Percentiles rank a stretch among this genome's conserved stretches.
phyloP scores from a whole-genome alignment of 2,329 filamentous ascomycete genomes.

The Tolypocladium amazonense region DNA sequence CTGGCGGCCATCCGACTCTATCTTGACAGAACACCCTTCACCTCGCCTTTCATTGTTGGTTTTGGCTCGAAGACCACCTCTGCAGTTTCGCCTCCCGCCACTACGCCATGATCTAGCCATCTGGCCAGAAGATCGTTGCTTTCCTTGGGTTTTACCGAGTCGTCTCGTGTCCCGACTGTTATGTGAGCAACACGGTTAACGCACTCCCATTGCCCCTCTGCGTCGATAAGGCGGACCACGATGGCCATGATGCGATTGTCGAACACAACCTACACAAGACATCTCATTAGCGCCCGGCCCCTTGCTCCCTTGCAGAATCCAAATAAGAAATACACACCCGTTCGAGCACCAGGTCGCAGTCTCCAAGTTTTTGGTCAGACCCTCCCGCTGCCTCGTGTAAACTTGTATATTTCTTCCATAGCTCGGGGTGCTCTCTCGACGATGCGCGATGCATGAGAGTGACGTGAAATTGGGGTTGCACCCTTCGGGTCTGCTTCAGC shows the following conservation, averaged over 20 bases:
- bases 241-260: slow-evolving; percentile 85
- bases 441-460: slow-evolving; percentile 78
- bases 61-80: slow-evolving; percentile 41
- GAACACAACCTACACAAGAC: slow-evolving; percentile 54
- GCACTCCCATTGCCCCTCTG: slow-evolving; percentile 50
- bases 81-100: slow-evolving; percentile 28
- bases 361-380: slow-evolving; percentile 37
- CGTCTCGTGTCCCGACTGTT: slow-evolving; percentile 72
- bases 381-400: slow-evolving; percentile 36
- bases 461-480: slow-evolving; percentile 85
- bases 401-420: slow-evolving; percentile 67
- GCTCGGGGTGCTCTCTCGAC: slow-evolving; percentile 46
- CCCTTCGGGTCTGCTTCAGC: slow-evolving; percentile 59
- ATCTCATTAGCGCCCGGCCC: slow-evolving; percentile 1
- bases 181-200: slow-evolving; percentile 76
- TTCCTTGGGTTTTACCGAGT: slow-evolving; percentile 78
- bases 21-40: slow-evolving; percentile 37
- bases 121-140: slow-evolving; percentile 73
- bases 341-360: slow-evolving; percentile 54
- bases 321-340: slow-evolving; percentile 27
- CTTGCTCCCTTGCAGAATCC: background rate
- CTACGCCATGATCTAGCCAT: slow-evolving; percentile 55
- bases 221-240: slow-evolving; percentile 61
- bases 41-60: slow-evolving; percentile 34
- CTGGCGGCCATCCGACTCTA: slow-evolving; percentile 15